Conservation (phyloP, 306 rosid species). For the Dryas octopetala region DNA sequence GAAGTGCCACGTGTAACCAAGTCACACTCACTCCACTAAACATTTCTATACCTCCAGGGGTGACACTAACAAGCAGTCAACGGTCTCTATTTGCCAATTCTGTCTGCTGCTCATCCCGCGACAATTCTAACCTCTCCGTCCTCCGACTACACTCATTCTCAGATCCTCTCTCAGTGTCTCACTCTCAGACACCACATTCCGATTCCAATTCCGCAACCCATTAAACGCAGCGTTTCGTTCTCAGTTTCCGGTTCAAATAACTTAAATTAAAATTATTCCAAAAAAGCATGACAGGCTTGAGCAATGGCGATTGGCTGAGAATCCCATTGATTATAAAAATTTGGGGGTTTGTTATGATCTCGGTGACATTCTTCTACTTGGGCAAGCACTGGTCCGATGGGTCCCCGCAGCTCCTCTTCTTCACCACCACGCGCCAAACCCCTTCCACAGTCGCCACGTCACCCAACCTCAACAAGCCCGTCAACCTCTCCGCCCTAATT, state of each 20-base stretch:
- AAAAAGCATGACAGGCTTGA: conserved; percentile 37
- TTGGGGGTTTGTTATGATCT: conserved; percentile 44
- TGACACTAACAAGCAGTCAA: background rate
- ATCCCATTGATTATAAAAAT: conserved; percentile 39
- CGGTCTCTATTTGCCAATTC: background rate
- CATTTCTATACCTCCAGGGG: background rate
- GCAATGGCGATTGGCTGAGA: conserved; percentile 42
- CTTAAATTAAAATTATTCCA: background rate
- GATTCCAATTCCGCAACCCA: background rate
- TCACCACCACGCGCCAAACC: conserved; percentile 31
- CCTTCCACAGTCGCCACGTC: conserved; percentile 50
- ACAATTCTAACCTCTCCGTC: background rate
- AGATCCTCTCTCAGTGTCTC: background rate
- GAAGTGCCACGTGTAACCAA: background rate
- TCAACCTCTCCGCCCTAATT: conserved; percentile 49
- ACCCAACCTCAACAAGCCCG: conserved; percentile 51
- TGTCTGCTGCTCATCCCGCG: background rate
- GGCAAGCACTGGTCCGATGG: conserved; percentile 80
- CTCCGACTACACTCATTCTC: background rate
- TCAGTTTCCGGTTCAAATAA: background rate
- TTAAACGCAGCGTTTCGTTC: conserved; percentile 4
- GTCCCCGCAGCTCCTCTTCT: conserved; percentile 71
- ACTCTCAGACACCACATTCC: background rate
- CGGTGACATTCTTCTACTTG: conserved; percentile 62
- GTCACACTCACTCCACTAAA: background rate